Base-by-base conservation (phyloP, 768 basidiomycete species). In the Thelephora ganbajun region DNA sequence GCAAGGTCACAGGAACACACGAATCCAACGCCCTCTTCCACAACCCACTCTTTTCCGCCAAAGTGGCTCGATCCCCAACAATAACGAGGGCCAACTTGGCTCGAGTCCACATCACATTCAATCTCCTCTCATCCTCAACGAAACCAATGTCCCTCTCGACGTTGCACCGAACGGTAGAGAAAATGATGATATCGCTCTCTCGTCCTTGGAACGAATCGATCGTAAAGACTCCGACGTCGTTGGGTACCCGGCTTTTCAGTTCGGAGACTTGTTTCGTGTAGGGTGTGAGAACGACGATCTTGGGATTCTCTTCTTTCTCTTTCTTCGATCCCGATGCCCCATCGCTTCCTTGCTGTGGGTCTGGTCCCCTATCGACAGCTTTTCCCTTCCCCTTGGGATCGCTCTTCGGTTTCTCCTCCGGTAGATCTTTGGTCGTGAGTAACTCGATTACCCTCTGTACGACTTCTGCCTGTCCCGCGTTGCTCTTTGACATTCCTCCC, bases 61-160 rank as follows among this genome's bases (percentile, higher is more conserved):
- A 63, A 7, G 79, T 81, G 1, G 54, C 58, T 23, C 62, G 62
- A 57, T 80, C 71, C 0, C 80, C 80, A n/a, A 82, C 64, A 26
- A 83, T 63, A 46, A 83, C 69, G 53, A 83, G 57, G 0, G 69
- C 80, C 33, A 75, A 54, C 52, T 67, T 65, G 1, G 80, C 76
- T 1, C 81, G 63, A 12, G 81, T 83, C 80, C 79, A 83, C 67
- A 79, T 79, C 6, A 83, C 80, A 54, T 83, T 80, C 54, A 79
- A 57, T 52, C 79, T 56, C 48, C 79, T 63, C 43, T 64, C 68
- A 58, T 80, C 79, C 20, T 77, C 76, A 33, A 82, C 61, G 51
- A 83, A 84, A 5, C 80, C 80, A 42, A 83, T 74, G 43, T 83
- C 80, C 0, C 68, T 65, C 35, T 71, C 66, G 14, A 54, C 66